These are phyloP conservation scores for Blastobotrys peoriensis DNA, from an alignment of 805 yeast genomes.

Conservation along the genomic window DNA sequence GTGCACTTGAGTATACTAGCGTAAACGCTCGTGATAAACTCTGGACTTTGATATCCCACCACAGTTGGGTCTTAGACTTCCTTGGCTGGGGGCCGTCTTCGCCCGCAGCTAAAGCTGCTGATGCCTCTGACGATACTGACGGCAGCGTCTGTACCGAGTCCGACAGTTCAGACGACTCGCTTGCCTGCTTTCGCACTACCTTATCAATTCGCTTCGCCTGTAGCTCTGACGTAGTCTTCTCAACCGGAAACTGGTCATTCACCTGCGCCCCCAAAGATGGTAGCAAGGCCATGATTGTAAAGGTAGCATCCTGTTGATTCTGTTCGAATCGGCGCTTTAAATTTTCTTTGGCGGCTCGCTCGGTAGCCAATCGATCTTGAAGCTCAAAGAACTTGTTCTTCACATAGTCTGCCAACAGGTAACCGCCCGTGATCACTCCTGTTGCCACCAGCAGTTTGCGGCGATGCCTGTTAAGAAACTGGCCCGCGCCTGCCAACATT, in stretches of 20 bases:
- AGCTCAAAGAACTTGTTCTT: slow-evolving; percentile 42
- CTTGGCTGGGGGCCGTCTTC: slow-evolving; percentile 19
- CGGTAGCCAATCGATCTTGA: slow-evolving; percentile 48
- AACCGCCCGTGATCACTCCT: slow-evolving; percentile 41
- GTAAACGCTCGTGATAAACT: slow-evolving; percentile 71
- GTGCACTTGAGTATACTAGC: slow-evolving; percentile 58
- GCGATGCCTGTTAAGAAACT: slow-evolving; percentile 40
- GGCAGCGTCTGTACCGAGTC: slow-evolving; percentile 17
- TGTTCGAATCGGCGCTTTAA: slow-evolving; percentile 80
- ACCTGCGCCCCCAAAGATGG: slow-evolving; percentile 71
- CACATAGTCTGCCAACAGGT: slow-evolving; percentile 39
- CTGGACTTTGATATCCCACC: slow-evolving; percentile 75
- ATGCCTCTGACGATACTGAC: slow-evolving; percentile 8
- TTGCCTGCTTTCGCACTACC: background rate
- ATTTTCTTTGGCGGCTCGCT: slow-evolving; percentile 56
- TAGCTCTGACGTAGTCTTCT: slow-evolving; percentile 61
- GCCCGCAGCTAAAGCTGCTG: slow-evolving; percentile 8
- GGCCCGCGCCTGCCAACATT: slow-evolving; percentile 28
- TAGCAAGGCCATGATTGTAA: slow-evolving; percentile 73
- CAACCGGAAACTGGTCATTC: slow-evolving; percentile 59
- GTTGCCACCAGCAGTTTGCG: slow-evolving; percentile 39
- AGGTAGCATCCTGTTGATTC: slow-evolving; percentile 84
- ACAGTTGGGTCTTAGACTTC: slow-evolving; percentile 59
- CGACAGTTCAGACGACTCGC: slow-evolving; percentile 1
- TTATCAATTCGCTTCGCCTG: slow-evolving; percentile 46